These are phyloP conservation scores for Mollisia scopiformis DNA, from an alignment of 2,329 filamentous ascomycete species.

Conservation along the genomic window DNA sequence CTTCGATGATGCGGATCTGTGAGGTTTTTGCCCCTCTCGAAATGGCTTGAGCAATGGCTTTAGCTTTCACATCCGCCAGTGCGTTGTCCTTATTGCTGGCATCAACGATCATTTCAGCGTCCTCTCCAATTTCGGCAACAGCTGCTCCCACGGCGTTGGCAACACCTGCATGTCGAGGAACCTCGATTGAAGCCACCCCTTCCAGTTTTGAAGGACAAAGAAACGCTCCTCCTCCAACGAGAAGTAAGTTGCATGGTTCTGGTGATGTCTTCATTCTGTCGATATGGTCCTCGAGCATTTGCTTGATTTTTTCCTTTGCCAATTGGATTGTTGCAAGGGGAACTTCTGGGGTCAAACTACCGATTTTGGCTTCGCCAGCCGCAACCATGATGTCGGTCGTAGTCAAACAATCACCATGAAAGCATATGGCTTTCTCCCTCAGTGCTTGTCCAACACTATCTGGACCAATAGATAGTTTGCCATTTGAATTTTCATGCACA, in stretches of 20 bases:
- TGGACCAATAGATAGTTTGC: slow-evolving; percentile 1
- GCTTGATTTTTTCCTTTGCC: not conserved
- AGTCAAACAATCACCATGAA: not conserved
- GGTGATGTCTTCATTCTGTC: slow-evolving; percentile 10
- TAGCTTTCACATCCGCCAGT: not conserved
- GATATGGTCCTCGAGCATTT: slow-evolving; percentile 8
- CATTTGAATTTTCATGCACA: not conserved
- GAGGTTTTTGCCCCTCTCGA: slow-evolving; percentile 3
- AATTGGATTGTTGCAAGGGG: not conserved
- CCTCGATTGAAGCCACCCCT: not conserved
- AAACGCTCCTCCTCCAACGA: slow-evolving; percentile 7
- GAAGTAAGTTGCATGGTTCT: not conserved
- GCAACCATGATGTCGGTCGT: slow-evolving; percentile 8
- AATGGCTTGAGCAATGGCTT: not conserved
- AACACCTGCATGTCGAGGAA: not conserved
- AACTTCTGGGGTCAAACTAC: not conserved
- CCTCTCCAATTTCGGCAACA: slow-evolving; percentile 2
- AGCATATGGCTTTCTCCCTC: not conserved
- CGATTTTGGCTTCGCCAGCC: not conserved
- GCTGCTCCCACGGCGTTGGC: slow-evolving; percentile 3
- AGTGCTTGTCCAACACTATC: slow-evolving; percentile 6
- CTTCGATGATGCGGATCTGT: slow-evolving; percentile 1
- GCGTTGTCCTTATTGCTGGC: slow-evolving; percentile 39
- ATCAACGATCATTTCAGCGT: slow-evolving; percentile 16
- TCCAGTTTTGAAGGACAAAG: not conserved